These are phyloP conservation scores for Neurospora intermedia DNA, from an alignment of 495 filamentous ascomycete species.

Conservation along the genomic window DNA sequence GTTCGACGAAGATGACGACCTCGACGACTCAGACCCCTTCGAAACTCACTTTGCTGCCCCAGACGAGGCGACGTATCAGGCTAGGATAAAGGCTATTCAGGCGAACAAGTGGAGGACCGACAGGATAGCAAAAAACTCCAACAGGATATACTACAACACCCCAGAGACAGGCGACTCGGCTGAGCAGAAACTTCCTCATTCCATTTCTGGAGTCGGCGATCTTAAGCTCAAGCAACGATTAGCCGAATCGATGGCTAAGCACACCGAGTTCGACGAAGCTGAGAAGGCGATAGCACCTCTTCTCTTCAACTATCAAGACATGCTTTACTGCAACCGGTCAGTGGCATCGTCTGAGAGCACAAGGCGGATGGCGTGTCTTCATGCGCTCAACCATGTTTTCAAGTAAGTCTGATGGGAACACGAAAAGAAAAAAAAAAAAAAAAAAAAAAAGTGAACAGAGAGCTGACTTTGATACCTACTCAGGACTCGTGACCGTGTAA, in stretches of 20 bases:
- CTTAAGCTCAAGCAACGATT: constrained; percentile 53
- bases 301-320: constrained; percentile 70
- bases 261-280: constrained; percentile 34
- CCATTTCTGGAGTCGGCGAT: constrained; percentile 28
- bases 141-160: constrained; percentile 26
- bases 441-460: accelerated
- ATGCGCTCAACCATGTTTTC: constrained; percentile 81
- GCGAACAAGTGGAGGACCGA: constrained; percentile 49
- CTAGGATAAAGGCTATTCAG: constrained; percentile 41
- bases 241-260: constrained; percentile 20
- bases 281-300: constrained; percentile 45
- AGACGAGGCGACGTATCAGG: constrained; percentile 44
- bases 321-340: constrained; percentile 65
- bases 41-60: constrained; percentile 63
- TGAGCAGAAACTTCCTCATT: constrained; percentile 10
- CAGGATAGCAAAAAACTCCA: constrained; percentile 32
- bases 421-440: neutral
- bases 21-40: constrained; percentile 60
- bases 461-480: constrained; percentile 2
- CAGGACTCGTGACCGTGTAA: constrained; percentile 74
- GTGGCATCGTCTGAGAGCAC: constrained; percentile 52
- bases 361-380: constrained; percentile 65
- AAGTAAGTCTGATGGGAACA: constrained; percentile 40
- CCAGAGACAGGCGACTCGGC: constrained; percentile 20
- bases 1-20: constrained; percentile 39